Percentiles rank a stretch among this genome's conserved stretches.
Evolutionary conservation across 2,329 filamentous ascomycete genomes (phyloP).

Genomic region (Capronia coronata): DNA sequence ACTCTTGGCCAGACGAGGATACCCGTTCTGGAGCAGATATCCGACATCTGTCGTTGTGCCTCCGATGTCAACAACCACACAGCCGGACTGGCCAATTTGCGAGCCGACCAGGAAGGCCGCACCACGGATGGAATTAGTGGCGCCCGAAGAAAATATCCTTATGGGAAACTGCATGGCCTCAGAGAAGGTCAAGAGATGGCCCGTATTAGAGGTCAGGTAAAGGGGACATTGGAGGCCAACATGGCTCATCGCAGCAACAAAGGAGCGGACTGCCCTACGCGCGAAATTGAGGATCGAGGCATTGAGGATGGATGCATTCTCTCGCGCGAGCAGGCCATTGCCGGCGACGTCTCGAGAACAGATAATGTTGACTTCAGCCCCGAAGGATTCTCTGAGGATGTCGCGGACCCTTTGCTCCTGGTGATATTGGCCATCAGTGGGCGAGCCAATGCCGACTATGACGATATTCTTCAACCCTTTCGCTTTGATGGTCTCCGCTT

Average conservation of each 20-base stretch:
- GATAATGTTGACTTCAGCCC: constrained; percentile 37
- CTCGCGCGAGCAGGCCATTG: constrained; percentile 51
- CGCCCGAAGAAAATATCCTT: constrained; percentile 56
- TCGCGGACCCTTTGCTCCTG: constrained; percentile 40
- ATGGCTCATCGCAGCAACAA: constrained; percentile 47
- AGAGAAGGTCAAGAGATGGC: constrained; percentile 50
- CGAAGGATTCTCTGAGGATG: constrained; percentile 34
- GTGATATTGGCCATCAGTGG: constrained; percentile 38
- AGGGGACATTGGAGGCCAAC: constrained; percentile 50
- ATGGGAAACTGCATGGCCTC: constrained; percentile 53
- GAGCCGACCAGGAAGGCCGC: constrained; percentile 52
- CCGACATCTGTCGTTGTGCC: constrained; percentile 62
- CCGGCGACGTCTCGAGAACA: constrained; percentile 40
- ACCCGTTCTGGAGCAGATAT: constrained; percentile 54
- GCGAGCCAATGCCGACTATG: constrained; percentile 44
- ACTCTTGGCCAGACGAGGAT: constrained; percentile 55
- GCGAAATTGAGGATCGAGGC: constrained; percentile 56
- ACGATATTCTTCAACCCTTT: constrained; percentile 38
- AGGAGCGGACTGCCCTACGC: constrained; percentile 50
- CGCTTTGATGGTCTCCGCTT: constrained; percentile 39
- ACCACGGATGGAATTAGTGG: constrained; percentile 59
- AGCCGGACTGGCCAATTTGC: constrained; percentile 45
- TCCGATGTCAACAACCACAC: constrained; percentile 60
- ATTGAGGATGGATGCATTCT: constrained; percentile 62
- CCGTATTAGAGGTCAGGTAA: constrained; percentile 59